Base-by-base conservation (phyloP, 371 early-diverging fungal genomes). In the Catenaria anguillulae region DNA sequence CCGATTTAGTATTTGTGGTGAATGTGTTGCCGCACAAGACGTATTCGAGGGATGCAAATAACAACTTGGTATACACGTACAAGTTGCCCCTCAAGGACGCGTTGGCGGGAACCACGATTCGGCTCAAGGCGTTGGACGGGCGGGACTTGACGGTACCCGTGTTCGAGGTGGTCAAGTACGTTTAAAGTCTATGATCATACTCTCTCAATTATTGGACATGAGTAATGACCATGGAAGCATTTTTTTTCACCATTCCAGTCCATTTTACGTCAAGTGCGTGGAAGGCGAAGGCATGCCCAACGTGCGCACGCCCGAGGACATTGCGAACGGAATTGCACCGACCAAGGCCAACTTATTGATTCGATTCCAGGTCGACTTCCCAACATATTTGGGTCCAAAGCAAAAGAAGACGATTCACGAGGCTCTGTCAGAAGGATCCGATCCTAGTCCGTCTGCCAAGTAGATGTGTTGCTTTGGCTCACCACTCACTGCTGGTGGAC, bases 1-100 rank as follows among this genome's bases (percentile, higher is more conserved):
- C 74, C 46, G 82, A 83, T 65, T 35, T 82, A 26, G 73, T 78
- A 15, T 77, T 81, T 54, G 64, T 71, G 45, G 65, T 83, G 29
- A 64, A 67, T 33, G 75, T 77, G 62, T 60, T 56, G 13, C 73
- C 72, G 6, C 81, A 83, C 64, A 56, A 63, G 15, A 40, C 63
- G 4, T 77, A 77, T 56, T 61, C 33, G n/a, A 68, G 79, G 24
- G 37, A 73, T 24, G 78, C 77, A 24, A 15, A 35, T 3, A 65
- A 77, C 63, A 70, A 82, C 64, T 65, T 82, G 42, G 62, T 73
- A 17, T 63, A 64, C 58, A 56, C 62, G 12, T 63, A 70, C 33
- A 56, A 64, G 17, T 58, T 80, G 26, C 55, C 73, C 21, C 68
- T 83, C 4, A 62, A 67, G 23, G 62, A 78, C 55, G 80, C 76